Base-by-base conservation (phyloP, 2,329 filamentous ascomycete species). In the Aspergillus fijiensis region DNA sequence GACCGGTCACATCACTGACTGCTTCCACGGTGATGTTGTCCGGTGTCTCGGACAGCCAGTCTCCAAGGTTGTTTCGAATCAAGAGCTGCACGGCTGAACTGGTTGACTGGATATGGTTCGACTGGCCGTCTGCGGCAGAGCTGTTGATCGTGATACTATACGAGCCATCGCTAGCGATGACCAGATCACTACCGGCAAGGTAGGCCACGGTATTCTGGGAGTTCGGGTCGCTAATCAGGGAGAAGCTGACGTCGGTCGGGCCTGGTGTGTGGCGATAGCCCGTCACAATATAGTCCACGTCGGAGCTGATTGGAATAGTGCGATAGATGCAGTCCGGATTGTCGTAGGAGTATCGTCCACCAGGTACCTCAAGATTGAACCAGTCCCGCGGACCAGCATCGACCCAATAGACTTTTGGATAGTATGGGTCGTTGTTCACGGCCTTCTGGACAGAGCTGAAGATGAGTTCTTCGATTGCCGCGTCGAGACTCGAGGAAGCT, bases 281-380 rank as follows among this genome's bases (percentile, higher is more conserved):
- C 4, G 21, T 33, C 14, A 56, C 27, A 1, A 56, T 14, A 23
- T 56, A 56, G 29, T 14, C 35, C n/a, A 56, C 29, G 42, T 33
- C 35, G 54, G 21, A 31, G 42, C 33, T 19, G 5, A 56, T 56
- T 2, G 54, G 54, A 12, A 56, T 56, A 10, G 42, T 56, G 42
- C 54, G 54, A n/a, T 56, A 56, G 10, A 56, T 49, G 47, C 54
- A 56, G 14, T 56, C 54, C 6, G 54, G 54, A 16, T 56, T 56
- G 33, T 56, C 54, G 19, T 56, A 56, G 12, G 42, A 56, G 33
- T 56, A 56, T 1, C 42, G 39, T 16, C 54, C 54, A 4, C 54
- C 54, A n/a, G 54, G 42, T 2, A 56, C 54, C 25, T 49, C 42
- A n/a, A 56, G 54, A 10, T 42, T 45, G 9, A 56, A 49, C 54